Evolutionary conservation across 257 asterid genomes (phyloP).

Genomic region (Solanum pinnatisectum): DNA sequence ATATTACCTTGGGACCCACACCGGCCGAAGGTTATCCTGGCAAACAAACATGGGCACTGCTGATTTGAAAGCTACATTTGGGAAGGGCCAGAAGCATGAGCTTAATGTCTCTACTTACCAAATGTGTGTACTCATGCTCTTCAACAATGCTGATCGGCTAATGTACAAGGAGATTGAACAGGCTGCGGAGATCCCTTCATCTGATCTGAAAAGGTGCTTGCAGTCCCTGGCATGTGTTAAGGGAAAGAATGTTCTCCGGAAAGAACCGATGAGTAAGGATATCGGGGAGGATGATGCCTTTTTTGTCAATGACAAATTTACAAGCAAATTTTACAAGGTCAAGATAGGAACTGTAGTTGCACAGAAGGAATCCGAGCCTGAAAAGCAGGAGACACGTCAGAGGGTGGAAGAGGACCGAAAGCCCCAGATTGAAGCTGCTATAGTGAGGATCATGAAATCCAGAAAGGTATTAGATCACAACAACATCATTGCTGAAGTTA

Average conservation of each 20-base stretch:
- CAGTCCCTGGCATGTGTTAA: conserved; percentile 82
- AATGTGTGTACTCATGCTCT: conserved; percentile 80
- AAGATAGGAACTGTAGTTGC: conserved; percentile 88
- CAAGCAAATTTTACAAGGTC: conserved; percentile 75
- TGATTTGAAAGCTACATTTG: conserved; percentile 68
- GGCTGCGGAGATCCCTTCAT: conserved; percentile 66
- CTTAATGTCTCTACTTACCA: conserved; percentile 83
- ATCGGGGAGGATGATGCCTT: conserved; percentile 62
- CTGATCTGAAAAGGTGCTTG: conserved; percentile 75
- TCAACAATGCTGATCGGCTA: conserved; percentile 58
- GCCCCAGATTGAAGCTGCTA: conserved; percentile 91
- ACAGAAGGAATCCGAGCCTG: conserved; percentile 85
- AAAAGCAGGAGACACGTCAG: conserved; percentile 85
- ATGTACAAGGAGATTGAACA: conserved; percentile 69
- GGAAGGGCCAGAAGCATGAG: conserved; percentile 79
- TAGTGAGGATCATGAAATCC: conserved; percentile 83
- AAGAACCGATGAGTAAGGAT: conserved; percentile 85
- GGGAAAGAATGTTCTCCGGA: conserved; percentile 70
- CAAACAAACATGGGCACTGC: conserved; percentile 93
- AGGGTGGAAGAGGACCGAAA: conserved; percentile 90
- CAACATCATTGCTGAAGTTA: conserved; percentile 73
- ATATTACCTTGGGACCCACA: conserved; percentile 79
- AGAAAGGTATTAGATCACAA: conserved; percentile 80
- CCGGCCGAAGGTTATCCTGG: conserved; percentile 76
- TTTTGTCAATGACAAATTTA: conserved; percentile 58